Percentiles rank a stretch among this genome's conserved stretches.
These are phyloP conservation scores for Porogramme epimiltina DNA, from an alignment of 1,284 basidiomycete genomes.

Conservation along the genomic window DNA sequence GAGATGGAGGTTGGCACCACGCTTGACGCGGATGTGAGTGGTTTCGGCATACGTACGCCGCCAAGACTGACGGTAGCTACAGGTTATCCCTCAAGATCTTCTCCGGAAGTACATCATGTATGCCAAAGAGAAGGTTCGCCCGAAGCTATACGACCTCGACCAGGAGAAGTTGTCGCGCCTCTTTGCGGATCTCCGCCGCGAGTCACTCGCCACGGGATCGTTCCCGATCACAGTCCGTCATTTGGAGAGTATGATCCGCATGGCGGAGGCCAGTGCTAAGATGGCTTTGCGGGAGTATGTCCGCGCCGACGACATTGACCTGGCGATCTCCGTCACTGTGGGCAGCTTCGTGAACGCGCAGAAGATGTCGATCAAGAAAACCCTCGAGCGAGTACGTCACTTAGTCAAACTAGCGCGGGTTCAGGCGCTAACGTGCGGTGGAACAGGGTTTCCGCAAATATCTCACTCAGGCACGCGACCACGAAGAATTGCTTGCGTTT, in stretches of 20 bases:
- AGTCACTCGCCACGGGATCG: constrained; percentile 95
- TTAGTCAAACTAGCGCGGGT: background rate
- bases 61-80: background rate
- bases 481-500: constrained; percentile 95
- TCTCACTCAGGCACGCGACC: constrained; percentile 90
- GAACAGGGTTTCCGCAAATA: constrained; percentile 95
- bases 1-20: constrained; percentile 90
- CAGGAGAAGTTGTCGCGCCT: constrained; percentile 95
- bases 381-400: constrained; percentile 83
- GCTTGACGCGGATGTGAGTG: constrained; percentile 87
- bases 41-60: background rate
- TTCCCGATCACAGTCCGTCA: constrained; percentile 99
- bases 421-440: background rate
- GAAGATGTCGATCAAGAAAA: constrained; percentile 98
- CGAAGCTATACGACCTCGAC: constrained; percentile 93
- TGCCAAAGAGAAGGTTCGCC: constrained; percentile 89
- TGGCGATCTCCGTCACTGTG: constrained; percentile 95
- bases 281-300: constrained; percentile 98
- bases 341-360: constrained; percentile 95
- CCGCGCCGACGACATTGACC: constrained; percentile 93
- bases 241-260: constrained; percentile 98
- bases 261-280: constrained; percentile 98
- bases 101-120: constrained; percentile 99
- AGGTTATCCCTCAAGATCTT: constrained; percentile 97
- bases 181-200: constrained; percentile 95